phyloP scores from a whole-genome alignment of 2,329 filamentous ascomycete species.

The Scopulariopsis brevicaulis region DNA sequence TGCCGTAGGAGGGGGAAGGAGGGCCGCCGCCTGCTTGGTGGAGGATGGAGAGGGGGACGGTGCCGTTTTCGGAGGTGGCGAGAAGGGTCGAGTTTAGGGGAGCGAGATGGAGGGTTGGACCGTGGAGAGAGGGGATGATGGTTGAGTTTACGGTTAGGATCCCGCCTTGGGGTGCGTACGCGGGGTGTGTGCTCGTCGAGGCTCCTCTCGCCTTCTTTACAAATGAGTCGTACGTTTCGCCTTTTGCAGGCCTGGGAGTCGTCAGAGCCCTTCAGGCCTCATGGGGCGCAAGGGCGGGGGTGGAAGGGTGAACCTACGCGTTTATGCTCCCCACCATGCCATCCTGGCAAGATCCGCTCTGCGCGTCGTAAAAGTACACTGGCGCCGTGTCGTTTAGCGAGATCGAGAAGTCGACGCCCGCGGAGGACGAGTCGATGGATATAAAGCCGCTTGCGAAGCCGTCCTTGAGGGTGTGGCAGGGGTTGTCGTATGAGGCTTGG shows the following conservation, averaged over 20 bases:
- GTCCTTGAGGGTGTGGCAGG: constrained; percentile 23
- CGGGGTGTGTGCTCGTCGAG: constrained; percentile 19
- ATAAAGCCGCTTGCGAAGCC: constrained; percentile 27
- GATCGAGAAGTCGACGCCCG: constrained; percentile 20
- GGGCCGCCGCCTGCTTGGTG: constrained; percentile 17
- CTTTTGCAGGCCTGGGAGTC: constrained; percentile 6
- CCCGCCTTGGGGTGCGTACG: constrained; percentile 20
- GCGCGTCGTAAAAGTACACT: constrained; percentile 26
- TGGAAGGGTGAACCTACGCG: constrained; percentile 9
- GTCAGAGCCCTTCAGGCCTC: neutral
- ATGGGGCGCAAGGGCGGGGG: too few relatives aligned
- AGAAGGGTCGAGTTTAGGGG: constrained; percentile 13
- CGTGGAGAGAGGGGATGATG: constrained; percentile 14
- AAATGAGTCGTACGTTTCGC: constrained; percentile 15
- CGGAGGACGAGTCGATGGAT: constrained; percentile 17
- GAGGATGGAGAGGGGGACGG: neutral
- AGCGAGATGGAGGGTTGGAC: constrained; percentile 15
- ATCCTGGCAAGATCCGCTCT: constrained; percentile 21
- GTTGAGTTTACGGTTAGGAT: constrained; percentile 20
- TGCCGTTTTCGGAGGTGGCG: constrained; percentile 13
- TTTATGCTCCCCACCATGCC: constrained; percentile 39
- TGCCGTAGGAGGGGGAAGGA: constrained; percentile 18
- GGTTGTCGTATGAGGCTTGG: constrained; percentile 26
- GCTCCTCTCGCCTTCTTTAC: constrained; percentile 16
- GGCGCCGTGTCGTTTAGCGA: constrained; percentile 18